Base-by-base conservation (phyloP, 768 basidiomycete genomes). In the Pulveroboletus sp. region DNA sequence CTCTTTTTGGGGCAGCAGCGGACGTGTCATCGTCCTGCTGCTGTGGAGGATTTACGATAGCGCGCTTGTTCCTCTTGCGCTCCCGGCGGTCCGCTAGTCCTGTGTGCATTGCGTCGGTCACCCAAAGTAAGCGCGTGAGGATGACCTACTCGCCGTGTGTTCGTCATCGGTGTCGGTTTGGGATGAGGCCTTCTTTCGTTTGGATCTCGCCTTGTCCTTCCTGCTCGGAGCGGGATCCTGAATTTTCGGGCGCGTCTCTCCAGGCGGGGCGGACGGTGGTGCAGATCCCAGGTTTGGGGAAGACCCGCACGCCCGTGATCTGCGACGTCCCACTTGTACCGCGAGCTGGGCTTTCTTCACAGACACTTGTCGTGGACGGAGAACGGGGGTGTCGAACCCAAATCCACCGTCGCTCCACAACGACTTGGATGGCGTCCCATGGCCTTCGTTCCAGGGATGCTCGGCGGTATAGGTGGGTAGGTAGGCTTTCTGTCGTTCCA, bases 31-130 rank as follows among this genome's bases (percentile, higher is more conserved):
- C 46, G 36, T 49, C 51, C 45, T 50, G 52, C 43, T 56, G 52
- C 31, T 50, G 52, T 18, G 50, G 39, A 27, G 59, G 51, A 35
- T 71, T 62, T 33, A 82, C 72, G 33, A 85, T 81, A 3, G 73
- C 76, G 18, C 76, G 76, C 59, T 80, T 86, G 21, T 67, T 67
- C 46, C 79, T 77, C 63, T 83, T 83, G 39, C 81, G 74, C 52
- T 86, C 79, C 12, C 83, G 78, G 26, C 88, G 78, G 54, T 84
- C 83, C 10, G 74, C 70, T 11, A 86, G 67, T 47, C 86, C 87
- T 90, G 37, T 21, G 18, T 10, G 24, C 24, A 12, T 38, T 21
- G 30, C 4, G 21, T 27, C 33, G 31, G 30, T 52, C 21, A 37
- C 26, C 39, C 40, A 43, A 26, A 5, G 28, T 3, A 11, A 28